These are phyloP conservation scores for Serendipita vermifera DNA, from an alignment of 768 basidiomycete genomes.

Conservation along the genomic window DNA sequence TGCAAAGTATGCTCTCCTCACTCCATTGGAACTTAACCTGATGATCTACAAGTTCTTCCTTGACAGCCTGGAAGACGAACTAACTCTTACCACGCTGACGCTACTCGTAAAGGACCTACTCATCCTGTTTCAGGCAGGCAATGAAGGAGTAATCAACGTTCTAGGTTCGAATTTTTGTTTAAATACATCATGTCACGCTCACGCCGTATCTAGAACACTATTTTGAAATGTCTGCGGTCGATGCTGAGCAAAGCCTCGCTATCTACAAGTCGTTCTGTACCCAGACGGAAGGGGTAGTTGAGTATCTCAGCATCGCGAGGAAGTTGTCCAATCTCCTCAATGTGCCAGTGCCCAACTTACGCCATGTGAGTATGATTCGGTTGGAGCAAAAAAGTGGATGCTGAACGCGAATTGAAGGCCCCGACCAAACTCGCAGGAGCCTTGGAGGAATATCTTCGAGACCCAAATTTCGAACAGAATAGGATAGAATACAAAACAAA, in stretches of 20 bases:
- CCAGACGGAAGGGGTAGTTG: constrained; percentile 80
- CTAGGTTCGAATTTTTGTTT: constrained; percentile 26
- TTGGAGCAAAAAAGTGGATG: not conserved
- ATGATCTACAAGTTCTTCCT: constrained; percentile 60
- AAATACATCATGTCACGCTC: not conserved
- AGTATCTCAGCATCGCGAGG: constrained; percentile 82
- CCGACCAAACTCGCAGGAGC: constrained; percentile 89
- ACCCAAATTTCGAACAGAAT: constrained; percentile 95
- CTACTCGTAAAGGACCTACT: constrained; percentile 95
- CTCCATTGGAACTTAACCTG: not conserved
- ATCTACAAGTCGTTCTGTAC: constrained; percentile 92
- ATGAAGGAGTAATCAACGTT: constrained; percentile 68
- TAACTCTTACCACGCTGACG: constrained; percentile 73
- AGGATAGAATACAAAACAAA: constrained; percentile 80
- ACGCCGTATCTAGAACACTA: constrained; percentile 56
- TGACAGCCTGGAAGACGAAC: constrained; percentile 84
- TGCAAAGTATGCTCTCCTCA: constrained; percentile 54
- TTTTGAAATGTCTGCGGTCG: constrained; percentile 95
- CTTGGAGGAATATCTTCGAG: constrained; percentile 89
- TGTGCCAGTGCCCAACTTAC: constrained; percentile 85
- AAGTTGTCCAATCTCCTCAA: constrained; percentile 89
- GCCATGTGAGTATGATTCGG: constrained; percentile 38
- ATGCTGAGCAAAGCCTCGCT: constrained; percentile 68
- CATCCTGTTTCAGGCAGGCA: constrained; percentile 89
- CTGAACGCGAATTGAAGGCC: constrained; percentile 72